phyloP scores from a whole-genome alignment of 208 protist species.

The Trichomonas vaginalis region DNA sequence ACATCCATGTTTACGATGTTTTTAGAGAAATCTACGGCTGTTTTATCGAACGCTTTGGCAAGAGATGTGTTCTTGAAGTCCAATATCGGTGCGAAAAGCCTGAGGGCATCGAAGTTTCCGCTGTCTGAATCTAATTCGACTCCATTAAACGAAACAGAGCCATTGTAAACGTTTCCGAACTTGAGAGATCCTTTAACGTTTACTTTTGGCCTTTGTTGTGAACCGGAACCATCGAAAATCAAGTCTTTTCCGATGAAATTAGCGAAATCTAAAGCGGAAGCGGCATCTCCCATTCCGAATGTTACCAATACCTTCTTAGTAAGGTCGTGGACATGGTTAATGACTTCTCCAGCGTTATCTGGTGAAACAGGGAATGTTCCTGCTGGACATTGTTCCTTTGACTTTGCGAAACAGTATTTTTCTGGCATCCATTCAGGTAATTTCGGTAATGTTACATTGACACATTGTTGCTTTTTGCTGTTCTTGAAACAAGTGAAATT shows the following conservation, averaged over 20 bases:
- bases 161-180: neutral
- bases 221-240: neutral
- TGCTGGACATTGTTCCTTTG: neutral
- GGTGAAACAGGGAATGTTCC: neutral
- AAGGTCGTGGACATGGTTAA: neutral
- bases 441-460: neutral
- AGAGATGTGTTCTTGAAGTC: neutral
- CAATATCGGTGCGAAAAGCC: neutral
- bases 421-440: neutral
- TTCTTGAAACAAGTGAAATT: neutral
- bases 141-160: neutral
- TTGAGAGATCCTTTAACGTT: neutral
- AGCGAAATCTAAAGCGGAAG: neutral
- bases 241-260: neutral
- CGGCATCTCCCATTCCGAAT: neutral
- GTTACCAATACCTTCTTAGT: neutral
- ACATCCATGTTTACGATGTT: neutral
- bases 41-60: neutral
- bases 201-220: neutral
- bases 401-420: neutral
- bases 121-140: neutral
- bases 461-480: neutral
- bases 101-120: neutral
- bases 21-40: neutral
- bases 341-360: neutral